These are phyloP conservation scores for Malassezia restricta DNA, from an alignment of 1,284 basidiomycete genomes.

Conservation along the genomic window DNA sequence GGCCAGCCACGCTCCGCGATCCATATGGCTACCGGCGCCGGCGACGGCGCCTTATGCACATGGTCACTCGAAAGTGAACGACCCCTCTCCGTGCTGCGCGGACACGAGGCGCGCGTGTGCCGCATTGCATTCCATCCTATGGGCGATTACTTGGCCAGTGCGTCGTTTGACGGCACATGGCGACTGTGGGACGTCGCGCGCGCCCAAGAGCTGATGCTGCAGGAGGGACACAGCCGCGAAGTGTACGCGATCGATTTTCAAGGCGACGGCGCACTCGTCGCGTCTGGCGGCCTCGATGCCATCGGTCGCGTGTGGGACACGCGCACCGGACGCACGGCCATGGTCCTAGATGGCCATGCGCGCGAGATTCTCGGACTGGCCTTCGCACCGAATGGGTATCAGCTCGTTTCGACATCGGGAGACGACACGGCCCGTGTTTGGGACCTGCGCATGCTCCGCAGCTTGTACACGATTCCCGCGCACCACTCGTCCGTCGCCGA, in stretches of 20 bases:
- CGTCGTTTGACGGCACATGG: slow-evolving; percentile 98
- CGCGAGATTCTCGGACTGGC: slow-evolving; percentile 81
- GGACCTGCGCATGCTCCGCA: slow-evolving; percentile 84
- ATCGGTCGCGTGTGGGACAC: slow-evolving; percentile 95
- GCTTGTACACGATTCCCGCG: slow-evolving; percentile 90
- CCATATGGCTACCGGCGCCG: slow-evolving; percentile 82
- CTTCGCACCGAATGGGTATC: slow-evolving; percentile 92
- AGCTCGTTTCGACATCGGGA: slow-evolving; percentile 87
- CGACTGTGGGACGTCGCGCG: slow-evolving; percentile 83
- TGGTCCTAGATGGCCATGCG: slow-evolving; percentile 95
- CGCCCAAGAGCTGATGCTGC: slow-evolving; percentile 67
- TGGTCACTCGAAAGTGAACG: slow-evolving; percentile 62
- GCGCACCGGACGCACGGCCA: slow-evolving; percentile 83
- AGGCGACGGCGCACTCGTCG: slow-evolving; percentile 78
- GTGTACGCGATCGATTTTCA: slow-evolving; percentile 93
- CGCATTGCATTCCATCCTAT: slow-evolving; percentile 92
- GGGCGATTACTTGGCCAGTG: slow-evolving; percentile 79
- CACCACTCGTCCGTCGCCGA: slow-evolving; percentile 90
- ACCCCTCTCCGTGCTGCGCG: slow-evolving; percentile 68
- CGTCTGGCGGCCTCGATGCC: slow-evolving; percentile 92
- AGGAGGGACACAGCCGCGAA: slow-evolving; percentile 95
- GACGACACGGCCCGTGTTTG: slow-evolving; percentile 97
- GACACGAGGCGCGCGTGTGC: slow-evolving; percentile 80
- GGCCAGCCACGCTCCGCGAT: slow-evolving; percentile 58
- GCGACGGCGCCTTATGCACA: slow-evolving; percentile 69